Base-by-base conservation (phyloP, 2,329 filamentous ascomycete genomes). In the Apiospora malaysiana region DNA sequence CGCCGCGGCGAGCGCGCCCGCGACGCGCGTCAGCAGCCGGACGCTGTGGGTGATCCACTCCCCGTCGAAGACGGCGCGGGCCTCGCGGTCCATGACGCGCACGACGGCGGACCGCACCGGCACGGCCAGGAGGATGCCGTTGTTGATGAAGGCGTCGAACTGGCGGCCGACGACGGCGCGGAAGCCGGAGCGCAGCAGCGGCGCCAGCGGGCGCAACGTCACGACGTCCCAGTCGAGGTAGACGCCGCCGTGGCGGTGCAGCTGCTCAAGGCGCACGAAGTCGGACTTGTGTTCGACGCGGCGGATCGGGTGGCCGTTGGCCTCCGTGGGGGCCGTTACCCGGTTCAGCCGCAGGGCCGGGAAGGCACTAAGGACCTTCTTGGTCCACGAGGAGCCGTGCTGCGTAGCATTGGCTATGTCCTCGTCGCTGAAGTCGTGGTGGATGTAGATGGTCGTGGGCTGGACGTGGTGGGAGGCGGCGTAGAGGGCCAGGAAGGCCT, bases 191-290 rank as follows among this genome's bases (percentile, higher is more conserved):
- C 68, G 37, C 14, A 76, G 74, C 4, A 79, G 72, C 4, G 70
- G 70, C 12, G 68, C 66, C 25, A 78, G 43, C 10, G 76, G 72
- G 14, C 75, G 76, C 0, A 79, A 71, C 2, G 76, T 72, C 3
- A 78, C 68, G 2, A 74, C 76, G 67, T 79, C 78, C n/a, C 70
- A 71, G 72, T 79, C 78, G 4, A 79, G 70, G 69, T 80, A 80
- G 10, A 79, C 59, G 7, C 78, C 77, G 47, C 78, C 78, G 37
- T 73, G 73, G 4, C 72, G 25, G 6, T 71, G 70, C 18, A 80
- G 69, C 14, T 74, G 74, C 10, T 73, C 69, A n/a, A 78, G 70
- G 23, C 78, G 78, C 4, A 78, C 32, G 42, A 79, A 77, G 71
- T 79, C 78, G 42, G 77, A 74, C 25, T 74, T 74, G 73, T 80